Evolutionary conservation across 106 monocot genomes (phyloP).

Genomic region (Amphibolis antarctica): DNA sequence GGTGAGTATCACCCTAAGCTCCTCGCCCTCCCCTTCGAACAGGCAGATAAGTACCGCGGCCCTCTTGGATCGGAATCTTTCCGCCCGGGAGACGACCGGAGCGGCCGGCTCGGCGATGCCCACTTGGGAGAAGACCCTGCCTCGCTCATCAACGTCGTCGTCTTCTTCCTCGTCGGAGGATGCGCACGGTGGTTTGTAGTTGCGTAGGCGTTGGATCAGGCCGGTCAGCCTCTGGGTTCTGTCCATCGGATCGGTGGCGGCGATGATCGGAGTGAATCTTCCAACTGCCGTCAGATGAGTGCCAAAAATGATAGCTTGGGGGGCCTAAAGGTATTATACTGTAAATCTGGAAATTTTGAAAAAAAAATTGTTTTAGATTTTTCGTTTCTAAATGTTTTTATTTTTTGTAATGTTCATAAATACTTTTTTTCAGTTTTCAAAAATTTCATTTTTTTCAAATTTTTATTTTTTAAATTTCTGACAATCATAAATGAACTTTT

Average conservation of each 20-base stretch:
- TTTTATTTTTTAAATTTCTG: no score
- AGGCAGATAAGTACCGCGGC: constrained; percentile 84
- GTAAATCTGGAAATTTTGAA: no score
- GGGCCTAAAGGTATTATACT: no score
- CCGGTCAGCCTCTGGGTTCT: not conserved
- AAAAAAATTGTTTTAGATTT: no score
- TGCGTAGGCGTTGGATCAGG: constrained; percentile 44
- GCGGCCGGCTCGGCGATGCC: constrained; percentile 10
- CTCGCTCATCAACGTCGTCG: constrained; percentile 12
- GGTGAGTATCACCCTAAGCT: constrained; percentile 80
- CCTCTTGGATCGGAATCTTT: constrained; percentile 23
- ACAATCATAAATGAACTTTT: no score
- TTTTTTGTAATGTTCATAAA: no score
- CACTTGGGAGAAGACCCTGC: constrained; percentile 20
- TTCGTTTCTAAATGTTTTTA: no score
- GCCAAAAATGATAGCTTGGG: not conserved
- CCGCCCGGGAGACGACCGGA: not conserved
- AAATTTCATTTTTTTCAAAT: no score
- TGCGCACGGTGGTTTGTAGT: constrained; percentile 24
- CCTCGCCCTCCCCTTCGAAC: constrained; percentile 60
- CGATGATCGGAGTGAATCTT: constrained; percentile 5
- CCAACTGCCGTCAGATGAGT: not conserved
- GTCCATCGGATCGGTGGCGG: not conserved
- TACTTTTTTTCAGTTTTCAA: no score
- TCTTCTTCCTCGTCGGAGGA: constrained; percentile 6